Evolutionary conservation across 495 filamentous ascomycete species (phyloP).

Genomic region (Penicillium roqueforti): DNA sequence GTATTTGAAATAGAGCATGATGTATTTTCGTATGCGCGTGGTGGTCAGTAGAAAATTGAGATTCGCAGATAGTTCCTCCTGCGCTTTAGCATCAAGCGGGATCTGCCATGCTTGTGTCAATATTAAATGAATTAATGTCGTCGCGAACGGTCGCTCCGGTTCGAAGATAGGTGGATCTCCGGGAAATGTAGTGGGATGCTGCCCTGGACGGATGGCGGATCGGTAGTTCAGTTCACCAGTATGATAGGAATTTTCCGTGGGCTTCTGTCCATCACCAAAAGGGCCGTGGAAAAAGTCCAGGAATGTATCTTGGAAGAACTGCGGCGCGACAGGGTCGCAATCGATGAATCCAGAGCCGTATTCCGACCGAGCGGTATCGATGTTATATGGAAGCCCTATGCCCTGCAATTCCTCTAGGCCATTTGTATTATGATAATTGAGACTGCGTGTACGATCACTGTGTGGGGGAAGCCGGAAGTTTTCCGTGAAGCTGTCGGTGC

Average conservation of each 20-base stretch:
- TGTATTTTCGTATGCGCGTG: constrained; percentile 39
- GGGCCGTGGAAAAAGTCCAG: constrained; percentile 43
- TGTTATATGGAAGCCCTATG: constrained; percentile 17
- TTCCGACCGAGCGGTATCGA: constrained; percentile 14
- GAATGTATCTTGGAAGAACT: constrained; percentile 40
- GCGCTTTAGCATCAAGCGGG: constrained; percentile 34
- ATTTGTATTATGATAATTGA: constrained; percentile 32
- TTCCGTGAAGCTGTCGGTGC: constrained; percentile 45
- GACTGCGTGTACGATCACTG: constrained; percentile 35
- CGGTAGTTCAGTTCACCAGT: constrained; percentile 18
- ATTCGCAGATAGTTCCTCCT: constrained; percentile 38
- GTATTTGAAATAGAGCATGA: constrained; percentile 41
- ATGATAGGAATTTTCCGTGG: constrained; percentile 20
- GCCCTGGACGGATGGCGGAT: constrained; percentile 10
- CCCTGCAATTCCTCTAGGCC: constrained; percentile 21
- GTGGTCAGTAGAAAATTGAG: constrained; percentile 42
- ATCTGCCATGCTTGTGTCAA: constrained; percentile 35
- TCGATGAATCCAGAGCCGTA: constrained; percentile 24
- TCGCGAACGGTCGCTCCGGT: constrained; percentile 35
- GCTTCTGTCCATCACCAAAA: constrained; percentile 32
- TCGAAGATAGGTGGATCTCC: constrained; percentile 25
- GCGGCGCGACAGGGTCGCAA: constrained; percentile 23
- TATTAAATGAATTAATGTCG: constrained; percentile 38
- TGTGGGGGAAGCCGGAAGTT: constrained; percentile 40
- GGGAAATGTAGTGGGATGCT: constrained; percentile 18